phyloP scores from a whole-genome alignment of 164 flowering plant species.

The Chimonanthus praecox region DNA sequence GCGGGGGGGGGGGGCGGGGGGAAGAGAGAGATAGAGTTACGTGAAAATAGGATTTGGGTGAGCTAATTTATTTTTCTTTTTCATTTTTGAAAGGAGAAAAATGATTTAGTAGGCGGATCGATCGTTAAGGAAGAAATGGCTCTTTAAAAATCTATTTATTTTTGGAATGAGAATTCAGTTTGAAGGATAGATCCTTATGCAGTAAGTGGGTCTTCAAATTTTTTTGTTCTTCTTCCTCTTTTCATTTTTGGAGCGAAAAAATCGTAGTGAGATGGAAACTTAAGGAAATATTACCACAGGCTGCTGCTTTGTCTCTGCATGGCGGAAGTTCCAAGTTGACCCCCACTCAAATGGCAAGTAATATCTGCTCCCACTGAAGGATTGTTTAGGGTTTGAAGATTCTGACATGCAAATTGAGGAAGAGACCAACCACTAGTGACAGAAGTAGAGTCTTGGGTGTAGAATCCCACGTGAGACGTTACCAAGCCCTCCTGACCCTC shows the following conservation, averaged over 20 bases:
- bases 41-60: not conserved
- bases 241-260: not conserved
- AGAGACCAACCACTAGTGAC: conserved; percentile 22
- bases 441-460: conserved; percentile 19
- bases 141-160: too few relatives aligned
- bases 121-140: too few relatives aligned
- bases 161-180: too few relatives aligned
- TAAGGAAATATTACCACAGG: conserved; percentile 39
- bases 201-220: too few relatives aligned
- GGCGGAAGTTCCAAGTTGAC: conserved; percentile 33
- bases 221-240: too few relatives aligned
- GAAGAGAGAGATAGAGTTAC: not conserved
- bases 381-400: conserved; percentile 20
- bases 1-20: too few relatives aligned
- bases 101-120: not conserved
- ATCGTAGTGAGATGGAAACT: not conserved
- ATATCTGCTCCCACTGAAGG: conserved; percentile 17
- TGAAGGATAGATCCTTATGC: too few relatives aligned
- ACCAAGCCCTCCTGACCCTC: conserved; percentile 31
- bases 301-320: conserved; percentile 41
- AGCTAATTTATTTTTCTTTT: not conserved
- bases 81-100: not conserved
- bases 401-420: conserved; percentile 21
- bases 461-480: conserved; percentile 35
- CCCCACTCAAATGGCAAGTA: conserved; percentile 18